Percentiles rank a stretch among this genome's conserved stretches.
phyloP scores from a whole-genome alignment of 257 asterid genomes.

The Haberlea rhodopensis region DNA sequence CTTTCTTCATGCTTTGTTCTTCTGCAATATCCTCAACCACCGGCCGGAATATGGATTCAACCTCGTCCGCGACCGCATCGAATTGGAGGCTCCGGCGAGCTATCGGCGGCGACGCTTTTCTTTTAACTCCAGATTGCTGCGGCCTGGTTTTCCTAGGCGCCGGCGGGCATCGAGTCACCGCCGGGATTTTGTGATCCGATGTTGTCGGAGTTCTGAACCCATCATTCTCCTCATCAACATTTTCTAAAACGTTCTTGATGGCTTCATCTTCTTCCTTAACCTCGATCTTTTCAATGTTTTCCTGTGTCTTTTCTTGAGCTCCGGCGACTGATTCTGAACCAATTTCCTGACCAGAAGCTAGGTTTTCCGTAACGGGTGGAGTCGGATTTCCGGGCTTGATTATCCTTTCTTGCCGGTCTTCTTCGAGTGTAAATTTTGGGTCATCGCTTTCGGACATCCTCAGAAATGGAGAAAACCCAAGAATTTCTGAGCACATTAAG shows the following conservation, averaged over 20 bases:
- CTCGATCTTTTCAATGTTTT: not conserved
- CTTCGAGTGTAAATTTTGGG: constrained; percentile 11
- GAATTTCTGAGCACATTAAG: constrained; percentile 43
- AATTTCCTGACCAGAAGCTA: constrained; percentile 8
- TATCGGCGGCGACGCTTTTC: constrained; percentile 33
- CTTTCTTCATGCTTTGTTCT: constrained; percentile 37
- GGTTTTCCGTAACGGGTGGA: not conserved
- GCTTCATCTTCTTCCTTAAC: constrained; percentile 14
- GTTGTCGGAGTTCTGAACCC: constrained; percentile 72
- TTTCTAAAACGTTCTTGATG: not conserved
- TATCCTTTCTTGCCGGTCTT: not conserved
- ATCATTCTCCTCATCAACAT: constrained; percentile 26
- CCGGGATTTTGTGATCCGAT: constrained; percentile 50
- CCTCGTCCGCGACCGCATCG: constrained; percentile 31
- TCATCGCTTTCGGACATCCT: constrained; percentile 26
- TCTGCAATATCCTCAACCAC: constrained; percentile 18
- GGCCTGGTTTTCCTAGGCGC: constrained; percentile 55
- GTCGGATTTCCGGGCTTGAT: constrained; percentile 10
- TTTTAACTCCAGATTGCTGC: constrained; percentile 28
- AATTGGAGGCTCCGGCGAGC: constrained; percentile 27
- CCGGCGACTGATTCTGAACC: not conserved
- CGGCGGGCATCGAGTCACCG: constrained; percentile 54
- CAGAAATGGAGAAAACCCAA: constrained; percentile 20
- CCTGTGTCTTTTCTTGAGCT: constrained; percentile 1
- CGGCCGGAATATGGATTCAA: constrained; percentile 38